Conservation (phyloP, 2,329 filamentous ascomycete species). For the Cladosporium sp. region DNA sequence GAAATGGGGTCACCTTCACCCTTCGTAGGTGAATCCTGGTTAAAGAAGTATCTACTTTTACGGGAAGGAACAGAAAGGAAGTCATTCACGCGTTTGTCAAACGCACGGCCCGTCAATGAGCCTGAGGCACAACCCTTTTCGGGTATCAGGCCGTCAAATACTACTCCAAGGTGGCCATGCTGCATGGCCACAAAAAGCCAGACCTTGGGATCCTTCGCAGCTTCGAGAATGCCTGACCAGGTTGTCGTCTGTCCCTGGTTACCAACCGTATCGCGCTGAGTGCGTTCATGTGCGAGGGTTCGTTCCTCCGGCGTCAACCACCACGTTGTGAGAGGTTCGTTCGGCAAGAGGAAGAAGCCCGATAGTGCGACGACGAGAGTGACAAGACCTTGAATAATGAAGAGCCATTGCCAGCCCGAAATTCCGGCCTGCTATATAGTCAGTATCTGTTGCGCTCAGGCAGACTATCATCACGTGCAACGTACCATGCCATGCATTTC, state of each 20-base stretch:
- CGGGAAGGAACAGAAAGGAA: too few species aligned
- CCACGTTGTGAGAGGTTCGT: conserved; percentile 55
- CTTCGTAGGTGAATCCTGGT: too few species aligned
- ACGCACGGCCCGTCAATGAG: too few species aligned
- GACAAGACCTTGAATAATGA: neutral
- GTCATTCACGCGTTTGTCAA: too few species aligned
- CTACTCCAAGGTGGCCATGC: neutral
- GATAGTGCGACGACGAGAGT: conserved; percentile 62
- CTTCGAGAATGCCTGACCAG: conserved; percentile 39
- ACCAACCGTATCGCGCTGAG: conserved; percentile 45
- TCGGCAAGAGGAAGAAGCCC: conserved; percentile 62
- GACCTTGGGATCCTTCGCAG: neutral
- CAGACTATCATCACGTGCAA: neutral
- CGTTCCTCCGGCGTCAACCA: conserved; percentile 50
- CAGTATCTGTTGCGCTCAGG: neutral
- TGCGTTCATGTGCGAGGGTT: conserved; percentile 12
- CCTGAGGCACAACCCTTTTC: too few species aligned
- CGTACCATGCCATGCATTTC: neutral
- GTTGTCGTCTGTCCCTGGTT: conserved; percentile 49
- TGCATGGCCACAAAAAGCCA: neutral
- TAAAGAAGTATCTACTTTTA: too few species aligned
- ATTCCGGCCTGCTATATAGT: neutral
- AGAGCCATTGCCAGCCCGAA: conserved; percentile 1
- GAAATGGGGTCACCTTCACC: too few species aligned
- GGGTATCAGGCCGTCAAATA: too few species aligned